Evolutionary conservation across 306 rosid genomes (phyloP), one percentile per base, ranked within the genome.

Genomic region (Citrullus mucosospermus): DNA sequence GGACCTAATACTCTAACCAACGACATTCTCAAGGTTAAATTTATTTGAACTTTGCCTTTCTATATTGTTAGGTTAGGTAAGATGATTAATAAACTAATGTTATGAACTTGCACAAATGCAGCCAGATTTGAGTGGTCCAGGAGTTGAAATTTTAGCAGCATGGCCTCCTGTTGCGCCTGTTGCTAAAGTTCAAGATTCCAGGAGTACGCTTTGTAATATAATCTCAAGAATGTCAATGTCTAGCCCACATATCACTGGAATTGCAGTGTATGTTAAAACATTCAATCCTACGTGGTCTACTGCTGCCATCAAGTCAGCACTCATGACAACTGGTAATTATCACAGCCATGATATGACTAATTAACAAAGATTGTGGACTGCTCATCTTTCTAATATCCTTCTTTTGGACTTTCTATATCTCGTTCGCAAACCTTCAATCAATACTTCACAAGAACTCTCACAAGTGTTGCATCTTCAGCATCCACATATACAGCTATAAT

Each of bases 1-100:
- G 94, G 95, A 62, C 92, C 92, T 30, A 88, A 79, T 46, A 81
- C 72, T 32, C 0, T 39, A 48, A 78, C 85, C 0, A 80, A 81
- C 4, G 79, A 84, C 58, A 79, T 81, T 77, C 86, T 87, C 28
- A 87, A 87, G 87, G 89, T 89, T 77, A 50, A 59, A 22, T n/a
- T 16, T 54, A 16, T 4, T 54, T 43, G 1, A 43, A 43, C 46
- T 43, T 43, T 8, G 2, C 8, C 0, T 8, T 43, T 43, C 46
- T 8, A 43, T 43, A 43, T 43, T 43, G 11, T 8, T 43, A 43
- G 10, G 7, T 10, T 7, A 9, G 2, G 46, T 43, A 43, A 43
- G 46, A 43, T 43, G 46, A 9, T 43, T 43, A 43, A 43, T 43
- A 8, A 8, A 43, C 10, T 43, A 43, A 17, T 13, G 4, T 48